These are phyloP conservation scores for Immersiporthe knoxdaviesiana DNA, from an alignment of 2,329 filamentous ascomycete genomes.

Conservation along the genomic window DNA sequence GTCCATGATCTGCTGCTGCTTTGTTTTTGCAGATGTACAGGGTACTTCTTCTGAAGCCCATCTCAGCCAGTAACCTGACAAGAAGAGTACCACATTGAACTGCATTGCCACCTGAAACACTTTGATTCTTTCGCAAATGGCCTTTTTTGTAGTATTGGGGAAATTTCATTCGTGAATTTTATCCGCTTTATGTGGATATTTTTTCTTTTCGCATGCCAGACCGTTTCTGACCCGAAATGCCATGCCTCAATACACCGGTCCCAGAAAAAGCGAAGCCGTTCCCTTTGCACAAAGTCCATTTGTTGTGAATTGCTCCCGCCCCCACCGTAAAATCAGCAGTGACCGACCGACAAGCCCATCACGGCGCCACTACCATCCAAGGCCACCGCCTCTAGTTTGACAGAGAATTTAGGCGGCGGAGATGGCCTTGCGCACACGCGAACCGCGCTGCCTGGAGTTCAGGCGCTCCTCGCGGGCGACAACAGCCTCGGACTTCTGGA, in stretches of 20 bases:
- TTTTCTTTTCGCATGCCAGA: constrained; percentile 30
- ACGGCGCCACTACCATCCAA: constrained; percentile 32
- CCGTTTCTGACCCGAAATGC: constrained; percentile 31
- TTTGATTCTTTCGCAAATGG: constrained; percentile 11
- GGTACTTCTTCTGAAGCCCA: constrained; percentile 2
- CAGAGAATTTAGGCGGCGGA: constrained; percentile 60
- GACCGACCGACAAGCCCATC: constrained; percentile 43
- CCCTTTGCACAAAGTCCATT: constrained; percentile 29
- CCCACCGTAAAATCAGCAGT: constrained; percentile 21
- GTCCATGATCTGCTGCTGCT: constrained; percentile 15
- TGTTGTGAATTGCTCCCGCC: constrained; percentile 20
- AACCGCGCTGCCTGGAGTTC: constrained; percentile 89
- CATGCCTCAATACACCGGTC: constrained; percentile 32
- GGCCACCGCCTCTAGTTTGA: constrained; percentile 17
- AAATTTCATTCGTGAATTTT: constrained; percentile 31
- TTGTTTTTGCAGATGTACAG: constrained; percentile 4
- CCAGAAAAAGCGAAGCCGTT: constrained; percentile 32
- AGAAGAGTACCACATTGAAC: no score
- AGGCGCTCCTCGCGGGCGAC: constrained; percentile 70
- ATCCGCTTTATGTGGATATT: constrained; percentile 29
- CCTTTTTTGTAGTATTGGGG: constrained; percentile 24
- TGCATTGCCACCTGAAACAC: no score
- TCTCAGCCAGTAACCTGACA: not conserved
- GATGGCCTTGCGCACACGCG: constrained; percentile 65
- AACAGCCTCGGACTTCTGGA: constrained; percentile 82